phyloP scores from a whole-genome alignment of 2,329 filamentous ascomycete species.

The Cladophialophora yegresii region DNA sequence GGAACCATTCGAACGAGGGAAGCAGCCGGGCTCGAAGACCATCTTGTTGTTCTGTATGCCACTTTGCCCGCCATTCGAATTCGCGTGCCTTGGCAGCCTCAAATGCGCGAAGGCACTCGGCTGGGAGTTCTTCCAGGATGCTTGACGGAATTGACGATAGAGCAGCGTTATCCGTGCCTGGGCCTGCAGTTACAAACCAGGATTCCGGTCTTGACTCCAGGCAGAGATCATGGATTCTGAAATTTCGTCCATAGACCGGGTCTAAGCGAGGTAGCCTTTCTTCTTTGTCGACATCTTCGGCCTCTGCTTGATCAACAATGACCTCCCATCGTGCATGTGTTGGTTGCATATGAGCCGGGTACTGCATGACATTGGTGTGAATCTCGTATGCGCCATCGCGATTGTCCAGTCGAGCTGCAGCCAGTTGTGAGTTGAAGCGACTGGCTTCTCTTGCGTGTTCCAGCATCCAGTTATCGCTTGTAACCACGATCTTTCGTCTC shows the following conservation, averaged over 20 bases:
- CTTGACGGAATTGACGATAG: slow-evolving; percentile 45
- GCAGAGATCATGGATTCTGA: slow-evolving; percentile 62
- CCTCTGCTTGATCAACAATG: slow-evolving; percentile 46
- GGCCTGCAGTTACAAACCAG: slow-evolving; percentile 61
- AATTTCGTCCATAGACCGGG: slow-evolving; percentile 62
- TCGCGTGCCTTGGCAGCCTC: slow-evolving; percentile 67
- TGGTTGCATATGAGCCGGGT: slow-evolving; percentile 83
- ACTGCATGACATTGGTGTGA: slow-evolving; percentile 90
- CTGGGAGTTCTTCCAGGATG: slow-evolving; percentile 48
- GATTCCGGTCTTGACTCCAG: slow-evolving; percentile 61
- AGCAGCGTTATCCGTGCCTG: slow-evolving; percentile 46
- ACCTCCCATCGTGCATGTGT: slow-evolving; percentile 82
- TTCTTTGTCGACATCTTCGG: slow-evolving; percentile 28
- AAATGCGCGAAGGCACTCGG: slow-evolving; percentile 69
- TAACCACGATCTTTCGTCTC: slow-evolving; percentile 82
- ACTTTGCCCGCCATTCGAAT: slow-evolving; percentile 69
- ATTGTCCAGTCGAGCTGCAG: slow-evolving; percentile 67
- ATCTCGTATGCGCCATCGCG: slow-evolving; percentile 82
- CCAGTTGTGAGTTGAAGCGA: slow-evolving; percentile 77
- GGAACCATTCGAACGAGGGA: slow-evolving; percentile 37
- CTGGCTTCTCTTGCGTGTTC: slow-evolving; percentile 90
- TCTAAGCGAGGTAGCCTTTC: slow-evolving; percentile 58
- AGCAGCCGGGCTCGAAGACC: slow-evolving; percentile 44
- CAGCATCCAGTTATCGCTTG: slow-evolving; percentile 93
- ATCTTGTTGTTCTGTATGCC: slow-evolving; percentile 68